Evolutionary conservation across 768 basidiomycete species (phyloP).

Genomic region (Podaxis pistillaris): DNA sequence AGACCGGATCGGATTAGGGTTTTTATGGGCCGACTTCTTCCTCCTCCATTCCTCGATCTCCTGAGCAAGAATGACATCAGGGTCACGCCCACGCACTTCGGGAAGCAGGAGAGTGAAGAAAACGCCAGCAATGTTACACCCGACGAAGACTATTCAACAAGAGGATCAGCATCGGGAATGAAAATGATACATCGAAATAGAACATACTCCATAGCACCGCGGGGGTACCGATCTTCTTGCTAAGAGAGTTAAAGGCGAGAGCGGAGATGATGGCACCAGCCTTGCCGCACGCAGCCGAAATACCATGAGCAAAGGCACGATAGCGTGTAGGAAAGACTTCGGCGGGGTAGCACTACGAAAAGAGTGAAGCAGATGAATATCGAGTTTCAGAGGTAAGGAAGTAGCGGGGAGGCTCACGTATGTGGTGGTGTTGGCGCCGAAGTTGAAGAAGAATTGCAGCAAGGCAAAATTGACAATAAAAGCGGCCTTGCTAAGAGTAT

Average conservation of each 20-base stretch:
- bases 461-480: slow-evolving; percentile 76
- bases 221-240: slow-evolving; percentile 59
- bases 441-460: slow-evolving; percentile 83
- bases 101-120: slow-evolving; percentile 35
- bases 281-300: slow-evolving; percentile 74
- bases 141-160: slow-evolving; percentile 56
- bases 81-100: slow-evolving; percentile 39
- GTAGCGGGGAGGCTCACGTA: slow-evolving; percentile 33
- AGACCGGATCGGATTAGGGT: neutral
- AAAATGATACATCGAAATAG: slow-evolving; percentile 4
- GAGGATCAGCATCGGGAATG: neutral
- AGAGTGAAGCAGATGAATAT: neutral
- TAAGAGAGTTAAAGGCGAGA: slow-evolving; percentile 68
- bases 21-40: neutral
- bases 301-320: slow-evolving; percentile 71
- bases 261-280: slow-evolving; percentile 75
- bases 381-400: neutral
- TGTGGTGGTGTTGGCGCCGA: slow-evolving; percentile 68
- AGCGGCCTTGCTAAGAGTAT: slow-evolving; percentile 48
- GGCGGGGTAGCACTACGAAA: slow-evolving; percentile 60
- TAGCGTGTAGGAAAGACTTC: slow-evolving; percentile 81
- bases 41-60: slow-evolving; percentile 26
- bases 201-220: slow-evolving; percentile 69
- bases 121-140: slow-evolving; percentile 58
- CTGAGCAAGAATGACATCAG: slow-evolving; percentile 33